These are phyloP conservation scores for Ajuga chamaepitys DNA, from an alignment of 257 asterid genomes.

Conservation along the genomic window DNA sequence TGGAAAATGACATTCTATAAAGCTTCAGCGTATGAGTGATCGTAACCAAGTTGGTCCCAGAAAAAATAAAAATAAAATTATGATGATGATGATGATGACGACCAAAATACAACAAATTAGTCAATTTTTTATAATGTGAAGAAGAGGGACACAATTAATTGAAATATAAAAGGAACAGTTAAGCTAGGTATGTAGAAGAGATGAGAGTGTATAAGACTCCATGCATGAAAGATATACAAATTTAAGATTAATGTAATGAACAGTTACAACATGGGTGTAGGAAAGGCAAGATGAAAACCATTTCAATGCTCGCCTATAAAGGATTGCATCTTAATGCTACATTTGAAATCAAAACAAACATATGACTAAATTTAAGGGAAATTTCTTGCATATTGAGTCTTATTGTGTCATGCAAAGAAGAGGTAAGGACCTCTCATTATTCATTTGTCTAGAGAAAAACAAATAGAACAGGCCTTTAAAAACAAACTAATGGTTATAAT, in stretches of 20 bases:
- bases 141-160: background rate
- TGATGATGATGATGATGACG: too few species aligned
- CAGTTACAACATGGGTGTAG: background rate
- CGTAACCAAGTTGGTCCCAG: background rate
- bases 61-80: too few species aligned
- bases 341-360: background rate
- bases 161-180: background rate
- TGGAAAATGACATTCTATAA: background rate
- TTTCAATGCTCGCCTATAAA: background rate
- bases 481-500: background rate
- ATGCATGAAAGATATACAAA: background rate
- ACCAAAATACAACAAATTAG: background rate
- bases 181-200: constrained; percentile 4
- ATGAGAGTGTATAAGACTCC: background rate
- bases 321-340: background rate
- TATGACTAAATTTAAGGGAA: background rate
- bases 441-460: too few species aligned
- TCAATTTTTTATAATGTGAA: background rate
- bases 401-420: background rate
- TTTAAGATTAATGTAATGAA: background rate
- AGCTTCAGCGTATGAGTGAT: background rate
- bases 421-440: background rate
- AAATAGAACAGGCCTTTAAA: background rate
- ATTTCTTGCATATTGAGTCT: background rate
- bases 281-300: background rate